Percentiles rank a stretch among this genome's conserved stretches.
These are phyloP conservation scores for Pulveroboletus sp. DNA, from an alignment of 768 basidiomycete genomes.

Conservation along the genomic window DNA sequence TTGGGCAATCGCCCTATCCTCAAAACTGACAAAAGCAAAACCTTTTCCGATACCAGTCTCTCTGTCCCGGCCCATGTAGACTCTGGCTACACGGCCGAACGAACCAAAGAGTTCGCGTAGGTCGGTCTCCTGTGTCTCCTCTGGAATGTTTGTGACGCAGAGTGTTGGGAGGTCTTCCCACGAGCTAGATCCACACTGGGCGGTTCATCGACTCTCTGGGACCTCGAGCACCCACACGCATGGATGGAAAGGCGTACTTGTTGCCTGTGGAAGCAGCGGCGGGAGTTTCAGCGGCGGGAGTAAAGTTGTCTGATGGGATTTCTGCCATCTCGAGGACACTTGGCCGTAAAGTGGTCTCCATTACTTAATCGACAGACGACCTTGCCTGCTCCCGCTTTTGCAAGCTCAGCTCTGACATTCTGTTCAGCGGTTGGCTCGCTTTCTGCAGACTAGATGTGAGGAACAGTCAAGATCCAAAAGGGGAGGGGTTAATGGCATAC, in stretches of 20 bases:
- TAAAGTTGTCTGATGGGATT: slow-evolving; percentile 35
- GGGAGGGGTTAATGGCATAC: slow-evolving; percentile 29
- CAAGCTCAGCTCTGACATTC: slow-evolving; percentile 60
- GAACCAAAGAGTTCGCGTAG: slow-evolving; percentile 85
- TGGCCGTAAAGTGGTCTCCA: slow-evolving; percentile 96
- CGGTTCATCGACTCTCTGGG: slow-evolving; percentile 72
- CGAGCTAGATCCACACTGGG: slow-evolving; percentile 42
- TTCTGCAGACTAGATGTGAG: slow-evolving; percentile 50
- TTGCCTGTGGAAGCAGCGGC: slow-evolving; percentile 47
- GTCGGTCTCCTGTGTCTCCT: slow-evolving; percentile 94
- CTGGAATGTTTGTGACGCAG: slow-evolving; percentile 94
- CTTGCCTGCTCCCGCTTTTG: slow-evolving; percentile 78
- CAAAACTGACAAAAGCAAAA: slow-evolving; percentile 97
- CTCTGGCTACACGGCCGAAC: slow-evolving; percentile 84
- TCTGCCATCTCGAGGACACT: slow-evolving; percentile 83
- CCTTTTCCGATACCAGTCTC: slow-evolving; percentile 96
- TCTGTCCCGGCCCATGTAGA: slow-evolving; percentile 92
- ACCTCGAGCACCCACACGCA: slow-evolving; percentile 69
- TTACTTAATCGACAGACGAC: slow-evolving; percentile 93
- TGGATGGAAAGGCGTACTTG: slow-evolving; percentile 94
- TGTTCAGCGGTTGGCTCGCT: slow-evolving; percentile 65
- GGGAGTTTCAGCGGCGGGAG: slow-evolving; percentile 33
- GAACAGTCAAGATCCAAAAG: neutral
- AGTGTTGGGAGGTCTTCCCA: slow-evolving; percentile 95
- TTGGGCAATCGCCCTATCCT: slow-evolving; percentile 75